These are phyloP conservation scores for Mrakia blollopis DNA, from an alignment of 768 basidiomycete genomes.

Conservation along the genomic window DNA sequence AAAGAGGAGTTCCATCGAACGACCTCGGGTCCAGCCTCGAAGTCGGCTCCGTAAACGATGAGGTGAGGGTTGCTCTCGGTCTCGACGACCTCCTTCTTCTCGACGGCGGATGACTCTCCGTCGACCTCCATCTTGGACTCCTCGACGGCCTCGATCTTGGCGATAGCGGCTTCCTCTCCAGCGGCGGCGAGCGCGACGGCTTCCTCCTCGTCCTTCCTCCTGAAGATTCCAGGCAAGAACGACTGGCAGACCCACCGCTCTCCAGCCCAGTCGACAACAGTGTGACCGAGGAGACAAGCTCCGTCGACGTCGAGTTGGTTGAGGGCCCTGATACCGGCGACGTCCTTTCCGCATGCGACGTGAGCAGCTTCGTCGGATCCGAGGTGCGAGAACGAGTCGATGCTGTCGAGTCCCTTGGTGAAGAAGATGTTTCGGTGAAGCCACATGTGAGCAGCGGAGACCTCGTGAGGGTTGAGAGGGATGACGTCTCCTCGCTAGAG, in stretches of 20 bases:
- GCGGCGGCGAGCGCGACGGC: constrained; percentile 31
- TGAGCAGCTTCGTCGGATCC: constrained; percentile 49
- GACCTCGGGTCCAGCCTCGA: constrained; percentile 42
- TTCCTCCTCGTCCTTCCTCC: constrained; percentile 38
- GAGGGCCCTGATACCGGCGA: constrained; percentile 46
- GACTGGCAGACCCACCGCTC: constrained; percentile 49
- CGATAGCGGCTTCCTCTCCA: neutral
- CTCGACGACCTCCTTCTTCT: constrained; percentile 38
- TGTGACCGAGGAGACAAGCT: constrained; percentile 45
- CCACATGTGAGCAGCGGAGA: constrained; percentile 46
- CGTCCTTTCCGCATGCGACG: constrained; percentile 48
- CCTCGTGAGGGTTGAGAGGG: constrained; percentile 49
- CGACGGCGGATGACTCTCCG: constrained; percentile 25
- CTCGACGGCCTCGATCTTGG: constrained; percentile 32
- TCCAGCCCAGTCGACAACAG: constrained; percentile 49
- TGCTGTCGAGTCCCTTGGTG: constrained; percentile 48
- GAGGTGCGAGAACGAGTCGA: constrained; percentile 45
- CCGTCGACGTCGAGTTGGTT: constrained; percentile 48
- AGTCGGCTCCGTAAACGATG: constrained; percentile 49
- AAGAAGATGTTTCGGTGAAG: constrained; percentile 49
- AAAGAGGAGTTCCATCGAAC: constrained; percentile 45
- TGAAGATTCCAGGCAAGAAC: constrained; percentile 49
- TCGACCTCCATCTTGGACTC: constrained; percentile 32
- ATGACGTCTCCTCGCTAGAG: constrained; percentile 45
- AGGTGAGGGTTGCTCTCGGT: constrained; percentile 38